Percentiles rank a stretch among this genome's conserved stretches.
phyloP scores from a whole-genome alignment of 2,329 filamentous ascomycete genomes.

The Pestalotiopsis sp. region DNA sequence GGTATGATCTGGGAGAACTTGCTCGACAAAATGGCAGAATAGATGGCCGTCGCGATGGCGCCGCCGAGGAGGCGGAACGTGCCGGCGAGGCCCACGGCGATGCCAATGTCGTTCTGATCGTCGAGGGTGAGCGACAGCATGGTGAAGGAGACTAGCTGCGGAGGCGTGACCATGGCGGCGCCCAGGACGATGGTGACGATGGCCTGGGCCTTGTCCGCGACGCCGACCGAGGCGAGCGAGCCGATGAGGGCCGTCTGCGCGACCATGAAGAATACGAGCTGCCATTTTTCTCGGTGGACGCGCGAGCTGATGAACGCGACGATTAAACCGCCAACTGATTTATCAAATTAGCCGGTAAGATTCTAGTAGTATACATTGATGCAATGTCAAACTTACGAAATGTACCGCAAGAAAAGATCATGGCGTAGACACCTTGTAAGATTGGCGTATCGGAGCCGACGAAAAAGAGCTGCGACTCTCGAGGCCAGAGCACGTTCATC shows the following conservation, averaged over 20 bases:
- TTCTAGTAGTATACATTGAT: not conserved
- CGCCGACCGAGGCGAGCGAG: constrained; percentile 34
- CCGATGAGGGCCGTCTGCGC: constrained; percentile 38
- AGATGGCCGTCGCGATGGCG: constrained; percentile 40
- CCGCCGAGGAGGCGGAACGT: constrained; percentile 40
- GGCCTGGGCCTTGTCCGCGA: constrained; percentile 34
- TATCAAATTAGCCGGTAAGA: too few relatives aligned
- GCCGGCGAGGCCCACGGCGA: constrained; percentile 38
- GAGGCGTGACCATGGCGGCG: constrained; percentile 33
- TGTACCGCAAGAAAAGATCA: constrained; percentile 31
- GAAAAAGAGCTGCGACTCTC: constrained; percentile 29
- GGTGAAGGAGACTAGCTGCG: constrained; percentile 33
- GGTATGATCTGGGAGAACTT: constrained; percentile 28
- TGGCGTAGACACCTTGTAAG: constrained; percentile 30
- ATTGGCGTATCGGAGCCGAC: constrained; percentile 23
- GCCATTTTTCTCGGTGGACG: constrained; percentile 38
- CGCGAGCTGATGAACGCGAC: constrained; percentile 30
- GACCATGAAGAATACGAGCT: constrained; percentile 35
- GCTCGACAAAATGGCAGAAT: constrained; percentile 36
- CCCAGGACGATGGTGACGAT: constrained; percentile 35
- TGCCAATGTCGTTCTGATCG: constrained; percentile 36
- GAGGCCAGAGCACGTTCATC: constrained; percentile 34
- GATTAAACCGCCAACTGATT: constrained; percentile 25
- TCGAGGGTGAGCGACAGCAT: constrained; percentile 38
- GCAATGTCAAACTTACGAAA: constrained; percentile 16